Conservation (phyloP, 495 filamentous ascomycete genomes). For the Penicillium macrosclerotiorum region DNA sequence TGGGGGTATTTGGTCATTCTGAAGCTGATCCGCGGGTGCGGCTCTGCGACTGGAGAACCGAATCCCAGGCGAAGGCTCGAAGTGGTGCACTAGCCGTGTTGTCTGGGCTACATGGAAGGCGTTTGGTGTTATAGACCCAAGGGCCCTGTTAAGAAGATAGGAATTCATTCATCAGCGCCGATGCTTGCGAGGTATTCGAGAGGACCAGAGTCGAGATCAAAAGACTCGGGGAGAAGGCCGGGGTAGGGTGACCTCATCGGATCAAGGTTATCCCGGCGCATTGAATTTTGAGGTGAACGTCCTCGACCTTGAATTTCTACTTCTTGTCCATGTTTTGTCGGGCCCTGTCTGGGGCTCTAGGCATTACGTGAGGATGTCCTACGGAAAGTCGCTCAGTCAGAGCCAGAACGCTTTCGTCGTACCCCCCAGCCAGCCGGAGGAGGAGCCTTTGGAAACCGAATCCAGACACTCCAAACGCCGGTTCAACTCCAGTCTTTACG, state of each 20-base stretch:
- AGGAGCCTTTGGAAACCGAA: conserved; percentile 1
- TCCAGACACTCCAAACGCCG: conserved; percentile 15
- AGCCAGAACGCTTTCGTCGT: conserved; percentile 22
- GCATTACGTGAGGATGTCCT: conserved; percentile 19
- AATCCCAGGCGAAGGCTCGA: conserved; percentile 62
- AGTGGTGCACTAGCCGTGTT: conserved; percentile 54
- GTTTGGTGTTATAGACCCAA: conserved; percentile 60
- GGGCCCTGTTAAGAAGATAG: conserved; percentile 68
- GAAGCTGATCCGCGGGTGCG: conserved; percentile 11
- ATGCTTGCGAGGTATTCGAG: too few relatives aligned
- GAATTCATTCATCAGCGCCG: conserved; percentile 64
- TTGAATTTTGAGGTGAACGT: conserved; percentile 2
- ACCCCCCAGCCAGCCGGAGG: neutral
- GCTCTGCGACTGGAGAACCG: conserved; percentile 62
- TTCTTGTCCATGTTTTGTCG: neutral
- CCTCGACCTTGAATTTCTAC: neutral
- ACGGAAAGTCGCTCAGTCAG: conserved; percentile 17
- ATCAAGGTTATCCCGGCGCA: conserved; percentile 27
- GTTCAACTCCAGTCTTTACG: conserved; percentile 65
- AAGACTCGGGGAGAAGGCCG: neutral
- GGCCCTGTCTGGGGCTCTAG: conserved; percentile 3
- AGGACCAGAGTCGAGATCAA: neutral
- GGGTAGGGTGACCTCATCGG: conserved; percentile 22
- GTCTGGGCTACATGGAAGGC: conserved; percentile 63
- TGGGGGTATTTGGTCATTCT: conserved; percentile 10